Base-by-base conservation (phyloP, 2,329 filamentous ascomycete species). In the Shiraia bambusicola region DNA sequence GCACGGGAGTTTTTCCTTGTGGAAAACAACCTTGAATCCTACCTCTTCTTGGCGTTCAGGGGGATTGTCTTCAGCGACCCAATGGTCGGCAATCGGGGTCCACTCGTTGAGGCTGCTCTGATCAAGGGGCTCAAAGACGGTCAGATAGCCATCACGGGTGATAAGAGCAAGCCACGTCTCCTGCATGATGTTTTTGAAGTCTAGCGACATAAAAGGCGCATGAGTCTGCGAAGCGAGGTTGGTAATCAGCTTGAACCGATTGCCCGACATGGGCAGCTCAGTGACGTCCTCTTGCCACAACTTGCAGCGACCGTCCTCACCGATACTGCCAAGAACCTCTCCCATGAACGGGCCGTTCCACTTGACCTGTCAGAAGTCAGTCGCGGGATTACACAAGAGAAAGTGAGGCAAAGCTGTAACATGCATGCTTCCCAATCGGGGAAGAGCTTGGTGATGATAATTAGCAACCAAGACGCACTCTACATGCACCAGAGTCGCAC, bases 271-370 rank as follows among this genome's bases (percentile, higher is more conserved):
- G 0, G 85, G 83, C 1, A 87, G 78, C 34, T 93, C 86, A 1
- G 84, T 86, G 12, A 87, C 83, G 69, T 96, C 89, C 72, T 96
- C 92, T 47, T 87, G 85, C 92, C 92, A 97, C 52, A 97, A 78
- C 65, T 90, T 88, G 74, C 94, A 89, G 67, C 85, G 84, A 60
- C 92, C 88, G 59, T 96, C 92, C 60, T 92, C 87, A 49, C 88
- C 89, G 45, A 96, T 86, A 39, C 87, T 95, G 42, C 86, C 91
- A 55, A 97, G 76, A 58, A 95, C 81, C 63, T 93, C 89, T 54
- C 93, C 93, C 45, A 93, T 84, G 50, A 88, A 92, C 0, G 90
- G 87, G 1, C 90, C 88, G 42, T 95, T 87, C 91, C 92, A 97
- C 76, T 93, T 88, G 40, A 95, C 83, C 88, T 92, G 61, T 34